phyloP scores from a whole-genome alignment of 2,329 filamentous ascomycete species.

The Calonectria crousiana region DNA sequence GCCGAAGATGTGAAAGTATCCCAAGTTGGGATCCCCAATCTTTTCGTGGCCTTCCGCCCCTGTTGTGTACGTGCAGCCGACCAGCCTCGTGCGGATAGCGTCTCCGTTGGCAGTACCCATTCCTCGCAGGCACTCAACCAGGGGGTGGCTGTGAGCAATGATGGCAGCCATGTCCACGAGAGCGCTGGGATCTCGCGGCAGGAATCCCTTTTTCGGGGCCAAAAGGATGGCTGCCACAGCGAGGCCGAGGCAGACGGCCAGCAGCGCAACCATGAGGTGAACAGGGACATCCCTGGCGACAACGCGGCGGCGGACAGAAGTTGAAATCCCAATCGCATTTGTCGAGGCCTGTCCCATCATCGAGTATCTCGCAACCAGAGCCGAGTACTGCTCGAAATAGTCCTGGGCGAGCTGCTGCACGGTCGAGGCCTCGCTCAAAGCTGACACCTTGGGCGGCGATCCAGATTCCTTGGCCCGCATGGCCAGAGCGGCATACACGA shows the following conservation, averaged over 20 bases:
- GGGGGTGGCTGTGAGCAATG: slow-evolving; percentile 50
- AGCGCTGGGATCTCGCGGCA: slow-evolving; percentile 51
- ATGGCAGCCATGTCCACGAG: slow-evolving; percentile 52
- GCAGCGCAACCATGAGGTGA: slow-evolving; percentile 47
- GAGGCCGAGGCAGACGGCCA: slow-evolving; percentile 44
- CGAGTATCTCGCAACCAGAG: slow-evolving; percentile 47
- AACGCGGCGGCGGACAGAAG: slow-evolving; percentile 46
- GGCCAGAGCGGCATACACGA: slow-evolving; percentile 50
- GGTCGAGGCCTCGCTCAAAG: slow-evolving; percentile 39
- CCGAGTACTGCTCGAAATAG: slow-evolving; percentile 52
- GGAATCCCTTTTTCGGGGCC: slow-evolving; percentile 48
- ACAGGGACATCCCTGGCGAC: slow-evolving; percentile 45
- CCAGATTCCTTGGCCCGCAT: slow-evolving; percentile 39
- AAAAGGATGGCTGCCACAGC: slow-evolving; percentile 31
- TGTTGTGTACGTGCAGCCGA: slow-evolving; percentile 45
- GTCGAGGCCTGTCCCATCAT: slow-evolving; percentile 43
- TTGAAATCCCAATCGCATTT: slow-evolving; percentile 39
- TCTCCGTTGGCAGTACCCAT: slow-evolving; percentile 48
- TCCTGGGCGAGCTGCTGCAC: slow-evolving; percentile 43
- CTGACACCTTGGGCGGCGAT: slow-evolving; percentile 34
- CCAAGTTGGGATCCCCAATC: slow-evolving; percentile 35
- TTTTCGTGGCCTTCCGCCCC: slow-evolving; percentile 53
- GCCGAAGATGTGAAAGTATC: slow-evolving; percentile 44
- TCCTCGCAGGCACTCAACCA: slow-evolving; percentile 51
- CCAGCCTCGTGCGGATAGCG: slow-evolving; percentile 44